Percentiles rank a stretch among this genome's conserved stretches.
These are phyloP conservation scores for Physaria fendleri DNA, from an alignment of 345 rosid genomes.

Conservation along the genomic window DNA sequence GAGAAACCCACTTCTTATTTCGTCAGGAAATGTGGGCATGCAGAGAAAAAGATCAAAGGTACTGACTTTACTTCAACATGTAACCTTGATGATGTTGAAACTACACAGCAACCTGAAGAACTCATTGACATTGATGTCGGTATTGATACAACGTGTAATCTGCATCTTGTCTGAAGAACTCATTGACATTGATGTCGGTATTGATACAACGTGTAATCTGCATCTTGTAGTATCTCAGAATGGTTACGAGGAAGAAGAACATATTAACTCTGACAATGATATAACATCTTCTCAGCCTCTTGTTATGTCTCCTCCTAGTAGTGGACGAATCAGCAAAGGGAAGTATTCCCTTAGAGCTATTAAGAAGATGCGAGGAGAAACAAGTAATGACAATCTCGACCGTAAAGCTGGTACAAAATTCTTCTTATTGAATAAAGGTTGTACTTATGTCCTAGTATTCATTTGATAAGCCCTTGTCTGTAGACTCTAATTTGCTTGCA, in stretches of 20 bases:
- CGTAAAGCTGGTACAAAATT: slow-evolving; percentile 10
- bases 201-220: too few relatives aligned
- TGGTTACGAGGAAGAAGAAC: slow-evolving; percentile 7
- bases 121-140: slow-evolving; percentile 15
- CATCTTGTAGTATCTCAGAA: slow-evolving; percentile 7
- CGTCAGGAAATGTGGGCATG: slow-evolving; percentile 40
- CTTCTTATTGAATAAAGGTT: too few relatives aligned
- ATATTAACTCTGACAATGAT: slow-evolving; percentile 15
- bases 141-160: too few relatives aligned
- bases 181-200: slow-evolving; percentile 14
- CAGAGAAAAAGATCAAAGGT: slow-evolving; percentile 28
- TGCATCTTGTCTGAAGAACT: slow-evolving; percentile 15
- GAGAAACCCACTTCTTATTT: slow-evolving; percentile 67
- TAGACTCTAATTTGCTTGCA: background rate
- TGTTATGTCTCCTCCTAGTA: slow-evolving; percentile 12
- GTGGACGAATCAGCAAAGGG: background rate
- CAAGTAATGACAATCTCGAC: background rate
- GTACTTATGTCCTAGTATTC: too few relatives aligned
- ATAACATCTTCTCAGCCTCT: slow-evolving; percentile 7
- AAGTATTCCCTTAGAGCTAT: slow-evolving; percentile 10
- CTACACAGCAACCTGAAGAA: slow-evolving; percentile 9
- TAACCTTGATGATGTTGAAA: too few relatives aligned
- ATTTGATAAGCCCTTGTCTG: too few relatives aligned
- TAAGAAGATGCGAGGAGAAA: slow-evolving; percentile 11
- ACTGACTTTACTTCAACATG: slow-evolving; percentile 1